Conservation (phyloP, 2,329 filamentous ascomycete species). For the Phoma sp. region DNA sequence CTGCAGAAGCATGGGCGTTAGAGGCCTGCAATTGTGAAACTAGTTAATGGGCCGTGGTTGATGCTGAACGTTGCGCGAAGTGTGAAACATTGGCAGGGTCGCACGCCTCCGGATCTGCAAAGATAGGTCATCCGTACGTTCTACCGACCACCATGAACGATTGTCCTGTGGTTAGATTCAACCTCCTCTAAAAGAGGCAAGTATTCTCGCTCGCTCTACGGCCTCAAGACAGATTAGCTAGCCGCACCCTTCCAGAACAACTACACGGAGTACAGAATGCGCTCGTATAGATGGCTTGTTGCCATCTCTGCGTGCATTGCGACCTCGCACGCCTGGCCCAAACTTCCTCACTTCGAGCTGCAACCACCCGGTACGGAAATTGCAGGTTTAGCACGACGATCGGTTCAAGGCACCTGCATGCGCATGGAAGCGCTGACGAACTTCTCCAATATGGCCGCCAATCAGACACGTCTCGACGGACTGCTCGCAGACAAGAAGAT, state of each 20-base stretch:
- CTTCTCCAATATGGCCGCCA: conserved; percentile 34
- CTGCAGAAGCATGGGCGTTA: conserved; percentile 6
- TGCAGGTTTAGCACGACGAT: neutral
- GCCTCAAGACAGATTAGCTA: no score
- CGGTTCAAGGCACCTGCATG: conserved; percentile 23
- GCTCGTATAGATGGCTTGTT: conserved; percentile 1
- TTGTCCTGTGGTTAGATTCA: no score
- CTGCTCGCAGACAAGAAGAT: conserved; percentile 32
- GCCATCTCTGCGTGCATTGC: neutral
- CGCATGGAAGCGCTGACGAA: conserved; percentile 29
- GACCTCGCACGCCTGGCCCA: conserved; percentile 2
- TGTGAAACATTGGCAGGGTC: conserved; percentile 24
- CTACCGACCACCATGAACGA: neutral
- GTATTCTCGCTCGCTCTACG: no score
- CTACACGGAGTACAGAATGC: neutral
- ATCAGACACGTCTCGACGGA: conserved; percentile 35
- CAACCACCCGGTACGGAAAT: conserved; percentile 3
- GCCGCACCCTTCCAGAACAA: no score
- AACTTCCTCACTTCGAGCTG: conserved; percentile 13
- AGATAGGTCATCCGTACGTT: neutral
- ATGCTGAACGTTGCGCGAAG: neutral
- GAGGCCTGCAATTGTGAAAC: conserved; percentile 18
- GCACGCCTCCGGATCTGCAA: conserved; percentile 3
- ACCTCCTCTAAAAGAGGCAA: no score
- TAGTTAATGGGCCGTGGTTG: neutral